Conservation (phyloP, 176 grass and related monocot genomes). For the Aegilops speltoides region DNA sequence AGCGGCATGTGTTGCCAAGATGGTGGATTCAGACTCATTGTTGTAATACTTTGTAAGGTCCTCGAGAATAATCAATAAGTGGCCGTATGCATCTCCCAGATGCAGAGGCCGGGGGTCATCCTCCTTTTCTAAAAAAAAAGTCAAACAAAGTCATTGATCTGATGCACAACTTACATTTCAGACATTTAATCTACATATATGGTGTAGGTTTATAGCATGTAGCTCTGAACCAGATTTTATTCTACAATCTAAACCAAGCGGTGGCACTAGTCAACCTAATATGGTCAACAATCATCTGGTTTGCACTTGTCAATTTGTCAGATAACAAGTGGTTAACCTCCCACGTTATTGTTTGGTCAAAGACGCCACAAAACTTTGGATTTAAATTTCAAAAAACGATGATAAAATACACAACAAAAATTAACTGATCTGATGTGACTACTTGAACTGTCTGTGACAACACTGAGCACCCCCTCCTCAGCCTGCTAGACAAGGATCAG, state of each 20-base stretch:
- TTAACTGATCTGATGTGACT: slow-evolving; percentile 4
- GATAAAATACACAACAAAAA: background rate
- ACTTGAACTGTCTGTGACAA: background rate
- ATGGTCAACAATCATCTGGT: background rate
- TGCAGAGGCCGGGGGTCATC: too few relatives aligned
- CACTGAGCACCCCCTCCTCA: background rate
- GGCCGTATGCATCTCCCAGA: too few relatives aligned
- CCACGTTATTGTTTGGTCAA: background rate
- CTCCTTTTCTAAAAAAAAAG: too few relatives aligned
- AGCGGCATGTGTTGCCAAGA: too few relatives aligned
- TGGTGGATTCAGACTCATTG: too few relatives aligned
- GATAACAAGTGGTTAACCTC: background rate
- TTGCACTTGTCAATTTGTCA: background rate
- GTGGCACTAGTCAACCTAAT: background rate
- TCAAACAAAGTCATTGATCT: background rate
- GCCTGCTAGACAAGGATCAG: slow-evolving; percentile 3
- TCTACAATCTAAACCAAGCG: background rate
- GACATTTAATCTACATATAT: background rate
- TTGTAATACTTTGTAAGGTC: too few relatives aligned
- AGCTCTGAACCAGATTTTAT: background rate
- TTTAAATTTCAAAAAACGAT: background rate
- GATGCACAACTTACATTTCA: background rate
- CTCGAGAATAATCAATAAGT: too few relatives aligned
- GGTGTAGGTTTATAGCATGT: background rate
- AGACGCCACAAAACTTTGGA: background rate